Evolutionary conservation across 208 protist species (phyloP).

Genomic region (Leishmania gerbilli): DNA sequence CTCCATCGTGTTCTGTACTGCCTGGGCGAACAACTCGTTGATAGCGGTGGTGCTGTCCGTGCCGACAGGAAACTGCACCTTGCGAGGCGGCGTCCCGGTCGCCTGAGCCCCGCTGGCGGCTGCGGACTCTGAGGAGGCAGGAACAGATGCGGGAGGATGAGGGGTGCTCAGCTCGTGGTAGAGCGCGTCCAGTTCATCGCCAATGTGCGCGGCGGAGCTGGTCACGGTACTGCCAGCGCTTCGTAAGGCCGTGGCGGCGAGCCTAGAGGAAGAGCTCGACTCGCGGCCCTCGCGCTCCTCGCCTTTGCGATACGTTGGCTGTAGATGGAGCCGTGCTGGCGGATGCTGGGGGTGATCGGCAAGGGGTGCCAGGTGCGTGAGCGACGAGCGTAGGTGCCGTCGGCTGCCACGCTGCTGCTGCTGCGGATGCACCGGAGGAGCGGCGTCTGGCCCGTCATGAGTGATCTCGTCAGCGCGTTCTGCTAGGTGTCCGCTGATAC

Average conservation of each 20-base stretch:
- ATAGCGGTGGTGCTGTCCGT: not conserved
- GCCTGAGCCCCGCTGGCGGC: not conserved
- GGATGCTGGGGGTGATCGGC: not conserved
- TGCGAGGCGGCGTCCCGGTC: not conserved
- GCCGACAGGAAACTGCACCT: not conserved
- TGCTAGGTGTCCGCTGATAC: not conserved
- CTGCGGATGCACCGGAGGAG: not conserved
- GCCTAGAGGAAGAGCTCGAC: not conserved
- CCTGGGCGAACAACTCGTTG: slow-evolving; percentile 17
- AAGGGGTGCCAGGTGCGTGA: not conserved
- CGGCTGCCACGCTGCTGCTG: not conserved
- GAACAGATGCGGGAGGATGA: not conserved
- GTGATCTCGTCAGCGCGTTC: not conserved
- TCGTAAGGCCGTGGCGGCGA: not conserved
- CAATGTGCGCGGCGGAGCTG: not conserved
- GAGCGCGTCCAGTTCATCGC: slow-evolving; percentile 6
- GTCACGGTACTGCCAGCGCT: not conserved
- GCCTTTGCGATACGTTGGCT: not conserved
- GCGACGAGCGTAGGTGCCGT: not conserved
- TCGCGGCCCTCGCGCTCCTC: not conserved
- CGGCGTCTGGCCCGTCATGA: not conserved
- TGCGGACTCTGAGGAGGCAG: not conserved
- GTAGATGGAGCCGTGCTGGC: not conserved
- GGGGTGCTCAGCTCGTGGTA: not conserved
- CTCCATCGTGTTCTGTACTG: slow-evolving; percentile 1